Evolutionary conservation across 129 eudicot species (phyloP).

Genomic region (Erigeron canadensis): DNA sequence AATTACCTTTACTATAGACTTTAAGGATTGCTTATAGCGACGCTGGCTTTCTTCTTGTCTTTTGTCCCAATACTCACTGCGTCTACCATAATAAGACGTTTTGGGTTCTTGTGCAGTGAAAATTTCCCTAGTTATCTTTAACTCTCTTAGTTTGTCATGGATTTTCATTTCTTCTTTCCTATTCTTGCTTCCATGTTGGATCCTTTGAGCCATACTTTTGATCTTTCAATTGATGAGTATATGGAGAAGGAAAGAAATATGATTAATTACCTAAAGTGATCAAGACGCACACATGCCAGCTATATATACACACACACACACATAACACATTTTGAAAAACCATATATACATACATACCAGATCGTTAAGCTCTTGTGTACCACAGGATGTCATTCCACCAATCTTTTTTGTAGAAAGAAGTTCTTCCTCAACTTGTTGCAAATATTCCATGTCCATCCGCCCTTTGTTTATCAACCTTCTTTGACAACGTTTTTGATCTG

Average conservation of each 20-base stretch:
- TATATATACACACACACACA: neutral
- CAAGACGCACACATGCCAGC: neutral
- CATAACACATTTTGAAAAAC: neutral
- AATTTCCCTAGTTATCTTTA: conserved; percentile 1
- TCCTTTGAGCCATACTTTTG: conserved; percentile 18
- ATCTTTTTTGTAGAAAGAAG: conserved; percentile 4
- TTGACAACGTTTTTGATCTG: conserved; percentile 19
- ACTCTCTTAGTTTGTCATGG: conserved; percentile 1
- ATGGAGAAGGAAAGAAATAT: neutral
- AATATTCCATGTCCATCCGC: conserved; percentile 9
- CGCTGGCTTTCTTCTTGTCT: conserved; percentile 1
- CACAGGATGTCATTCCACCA: neutral
- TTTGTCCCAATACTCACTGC: neutral
- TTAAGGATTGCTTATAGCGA: neutral
- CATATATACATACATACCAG: neutral
- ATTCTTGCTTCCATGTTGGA: conserved; percentile 21
- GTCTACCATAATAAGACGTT: neutral
- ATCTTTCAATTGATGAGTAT: neutral
- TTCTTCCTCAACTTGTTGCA: conserved; percentile 27
- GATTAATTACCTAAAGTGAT: too few species aligned
- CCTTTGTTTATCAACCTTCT: conserved; percentile 24
- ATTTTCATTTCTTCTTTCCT: conserved; percentile 17
- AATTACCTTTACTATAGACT: too few species aligned
- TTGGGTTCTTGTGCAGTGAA: conserved; percentile 17
- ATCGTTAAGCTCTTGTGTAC: conserved; percentile 9